These are phyloP conservation scores for Anastatica hierochuntica DNA, from an alignment of 345 rosid genomes.

Conservation along the genomic window DNA sequence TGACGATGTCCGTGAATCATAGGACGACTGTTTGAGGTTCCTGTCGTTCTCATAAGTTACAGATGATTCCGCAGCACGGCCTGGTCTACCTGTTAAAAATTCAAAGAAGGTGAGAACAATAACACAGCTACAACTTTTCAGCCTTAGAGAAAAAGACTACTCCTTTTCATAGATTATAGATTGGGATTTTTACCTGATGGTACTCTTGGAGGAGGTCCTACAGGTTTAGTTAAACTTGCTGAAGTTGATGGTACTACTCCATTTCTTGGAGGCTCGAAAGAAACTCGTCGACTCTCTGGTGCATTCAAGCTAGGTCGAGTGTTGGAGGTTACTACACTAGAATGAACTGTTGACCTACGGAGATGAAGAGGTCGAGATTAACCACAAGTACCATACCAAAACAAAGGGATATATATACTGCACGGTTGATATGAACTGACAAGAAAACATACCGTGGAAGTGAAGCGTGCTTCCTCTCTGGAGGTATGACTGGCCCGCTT, in stretches of 20 bases:
- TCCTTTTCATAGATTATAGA: neutral
- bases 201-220: conserved; percentile 78
- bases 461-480: conserved; percentile 68
- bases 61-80: conserved; percentile 61
- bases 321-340: conserved; percentile 35
- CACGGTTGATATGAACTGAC: conserved; percentile 1
- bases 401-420: neutral
- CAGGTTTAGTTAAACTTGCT: conserved; percentile 34
- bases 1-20: too few species aligned
- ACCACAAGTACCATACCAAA: conserved; percentile 2
- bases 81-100: conserved; percentile 54
- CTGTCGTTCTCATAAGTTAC: conserved; percentile 44
- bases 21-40: conserved; percentile 37
- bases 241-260: conserved; percentile 32
- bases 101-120: neutral
- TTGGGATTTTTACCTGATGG: conserved; percentile 43
- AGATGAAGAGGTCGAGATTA: conserved; percentile 13
- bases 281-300: conserved; percentile 33
- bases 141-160: neutral
- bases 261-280: conserved; percentile 40
- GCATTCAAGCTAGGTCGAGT: conserved; percentile 31
- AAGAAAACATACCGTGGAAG: conserved; percentile 25
- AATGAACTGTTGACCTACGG: conserved; percentile 64
- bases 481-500: conserved; percentile 75
- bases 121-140: neutral